phyloP scores from a whole-genome alignment of 345 rosid genomes.

The Gossypium anomalum region DNA sequence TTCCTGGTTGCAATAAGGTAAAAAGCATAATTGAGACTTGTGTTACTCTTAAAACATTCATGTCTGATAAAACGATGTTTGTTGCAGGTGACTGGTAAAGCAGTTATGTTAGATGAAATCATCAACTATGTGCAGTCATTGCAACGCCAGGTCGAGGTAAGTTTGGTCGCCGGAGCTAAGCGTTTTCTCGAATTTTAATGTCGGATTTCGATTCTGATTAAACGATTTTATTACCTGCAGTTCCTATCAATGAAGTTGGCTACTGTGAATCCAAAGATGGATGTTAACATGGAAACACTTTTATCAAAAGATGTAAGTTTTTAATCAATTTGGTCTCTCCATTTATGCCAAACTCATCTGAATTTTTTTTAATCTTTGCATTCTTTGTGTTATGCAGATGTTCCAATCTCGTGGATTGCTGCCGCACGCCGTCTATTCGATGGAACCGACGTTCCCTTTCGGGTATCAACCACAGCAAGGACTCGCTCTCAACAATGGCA shows the following conservation, averaged over 20 bases:
- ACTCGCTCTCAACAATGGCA: slow-evolving; percentile 21
- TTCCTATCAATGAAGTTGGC: slow-evolving; percentile 90
- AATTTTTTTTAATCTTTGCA: slow-evolving; percentile 9
- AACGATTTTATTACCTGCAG: slow-evolving; percentile 35
- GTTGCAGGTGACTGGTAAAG: slow-evolving; percentile 69
- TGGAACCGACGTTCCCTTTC: slow-evolving; percentile 50
- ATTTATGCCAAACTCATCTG: background rate
- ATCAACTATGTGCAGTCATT: slow-evolving; percentile 95
- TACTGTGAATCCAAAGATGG: slow-evolving; percentile 73
- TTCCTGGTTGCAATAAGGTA: slow-evolving; percentile 89
- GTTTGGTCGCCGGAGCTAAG: too few relatives aligned
- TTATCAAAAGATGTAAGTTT: slow-evolving; percentile 65
- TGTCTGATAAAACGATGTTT: background rate
- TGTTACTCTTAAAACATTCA: too few relatives aligned
- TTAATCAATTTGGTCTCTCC: background rate
- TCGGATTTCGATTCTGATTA: background rate
- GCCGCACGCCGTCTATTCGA: slow-evolving; percentile 33
- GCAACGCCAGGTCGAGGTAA: slow-evolving; percentile 94
- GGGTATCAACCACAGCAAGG: slow-evolving; percentile 47
- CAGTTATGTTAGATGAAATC: slow-evolving; percentile 95
- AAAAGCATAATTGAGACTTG: background rate
- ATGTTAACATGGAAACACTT: slow-evolving; percentile 51
- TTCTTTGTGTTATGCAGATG: slow-evolving; percentile 36
- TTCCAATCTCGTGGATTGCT: slow-evolving; percentile 43
- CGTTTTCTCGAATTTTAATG: background rate